A percentile compares a stretch with the other conserved stretches of the same genome.
Conservation (phyloP, 352 stramenopile genomes). For the Halophytophthora batemanensis region DNA sequence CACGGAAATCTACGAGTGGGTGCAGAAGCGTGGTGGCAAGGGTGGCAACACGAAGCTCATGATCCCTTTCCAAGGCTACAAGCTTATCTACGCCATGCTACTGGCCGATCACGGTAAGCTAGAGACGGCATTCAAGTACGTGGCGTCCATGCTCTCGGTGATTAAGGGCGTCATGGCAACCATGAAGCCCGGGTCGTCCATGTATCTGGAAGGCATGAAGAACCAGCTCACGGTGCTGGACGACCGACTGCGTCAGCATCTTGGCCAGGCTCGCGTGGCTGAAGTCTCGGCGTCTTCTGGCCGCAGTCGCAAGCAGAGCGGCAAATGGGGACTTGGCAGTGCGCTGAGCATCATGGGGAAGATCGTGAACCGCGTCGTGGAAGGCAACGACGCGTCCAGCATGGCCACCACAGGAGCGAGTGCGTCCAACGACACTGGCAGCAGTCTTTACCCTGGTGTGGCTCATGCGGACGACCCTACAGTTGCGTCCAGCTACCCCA, state of each 20-base stretch:
- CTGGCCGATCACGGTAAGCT: constrained; percentile 81
- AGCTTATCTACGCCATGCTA: constrained; percentile 87
- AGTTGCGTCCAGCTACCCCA: constrained; percentile 28
- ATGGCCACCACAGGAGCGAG: constrained; percentile 6
- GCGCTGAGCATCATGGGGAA: constrained; percentile 86
- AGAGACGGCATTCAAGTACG: constrained; percentile 84
- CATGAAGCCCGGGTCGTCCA: constrained; percentile 79
- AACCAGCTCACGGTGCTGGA: constrained; percentile 85
- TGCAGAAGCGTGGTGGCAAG: constrained; percentile 61
- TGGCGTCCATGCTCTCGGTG: constrained; percentile 80
- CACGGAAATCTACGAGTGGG: constrained; percentile 86
- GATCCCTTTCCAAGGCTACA: constrained; percentile 89
- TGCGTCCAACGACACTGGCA: constrained; percentile 1
- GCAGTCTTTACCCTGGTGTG: constrained; percentile 8
- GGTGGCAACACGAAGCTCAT: constrained; percentile 43
- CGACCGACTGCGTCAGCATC: constrained; percentile 80
- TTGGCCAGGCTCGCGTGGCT: constrained; percentile 73
- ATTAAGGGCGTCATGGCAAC: constrained; percentile 69
- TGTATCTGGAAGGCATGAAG: constrained; percentile 88
- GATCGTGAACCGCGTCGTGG: constrained; percentile 83
- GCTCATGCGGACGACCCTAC: constrained; percentile 31
- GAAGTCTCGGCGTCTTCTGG: constrained; percentile 49
- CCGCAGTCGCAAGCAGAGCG: constrained; percentile 41
- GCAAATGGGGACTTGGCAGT: constrained; percentile 79
- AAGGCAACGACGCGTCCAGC: constrained; percentile 53